Percentiles rank a stretch among this genome's conserved stretches.
Evolutionary conservation across 768 basidiomycete species (phyloP).

Genomic region (Tubosaeta sp.): DNA sequence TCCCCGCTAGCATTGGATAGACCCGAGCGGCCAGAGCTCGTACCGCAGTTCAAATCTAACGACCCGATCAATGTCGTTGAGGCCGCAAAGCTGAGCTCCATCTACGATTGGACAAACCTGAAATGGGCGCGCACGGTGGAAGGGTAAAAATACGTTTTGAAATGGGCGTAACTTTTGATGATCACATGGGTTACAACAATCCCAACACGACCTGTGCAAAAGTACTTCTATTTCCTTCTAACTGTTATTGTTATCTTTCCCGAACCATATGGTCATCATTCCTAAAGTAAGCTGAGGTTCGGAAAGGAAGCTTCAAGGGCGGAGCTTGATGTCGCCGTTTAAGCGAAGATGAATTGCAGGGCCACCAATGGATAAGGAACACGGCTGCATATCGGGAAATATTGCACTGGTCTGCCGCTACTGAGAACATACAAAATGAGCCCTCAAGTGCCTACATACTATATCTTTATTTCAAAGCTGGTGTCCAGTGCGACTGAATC

Average conservation of each 20-base stretch:
- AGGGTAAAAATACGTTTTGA: constrained; percentile 10
- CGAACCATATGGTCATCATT: constrained; percentile 9
- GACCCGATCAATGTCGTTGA: constrained; percentile 6
- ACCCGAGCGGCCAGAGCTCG: constrained; percentile 18
- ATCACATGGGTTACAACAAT: constrained; percentile 3
- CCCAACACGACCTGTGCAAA: constrained; percentile 12
- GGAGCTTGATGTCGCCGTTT: constrained; percentile 22
- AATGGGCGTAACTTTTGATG: constrained; percentile 1
- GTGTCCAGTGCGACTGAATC: background rate
- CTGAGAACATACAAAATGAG: constrained; percentile 3
- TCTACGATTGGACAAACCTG: constrained; percentile 20
- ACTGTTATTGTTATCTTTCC: constrained; percentile 18
- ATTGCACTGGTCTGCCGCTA: constrained; percentile 4
- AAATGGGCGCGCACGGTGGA: constrained; percentile 4
- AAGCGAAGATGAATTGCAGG: constrained; percentile 26
- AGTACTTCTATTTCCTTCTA: constrained; percentile 14
- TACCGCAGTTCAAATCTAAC: constrained; percentile 7
- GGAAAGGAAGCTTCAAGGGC: constrained; percentile 13
- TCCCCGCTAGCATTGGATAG: constrained; percentile 13
- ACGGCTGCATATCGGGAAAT: constrained; percentile 25
- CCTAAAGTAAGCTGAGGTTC: constrained; percentile 6
- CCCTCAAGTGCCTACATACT: background rate
- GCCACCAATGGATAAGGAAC: constrained; percentile 7
- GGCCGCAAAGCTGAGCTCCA: constrained; percentile 3
- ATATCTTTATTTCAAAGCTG: background rate